Percentiles rank a stretch among this genome's conserved stretches.
Evolutionary conservation across 495 filamentous ascomycete species (phyloP).

Genomic region (Penicillium bialowiezense): DNA sequence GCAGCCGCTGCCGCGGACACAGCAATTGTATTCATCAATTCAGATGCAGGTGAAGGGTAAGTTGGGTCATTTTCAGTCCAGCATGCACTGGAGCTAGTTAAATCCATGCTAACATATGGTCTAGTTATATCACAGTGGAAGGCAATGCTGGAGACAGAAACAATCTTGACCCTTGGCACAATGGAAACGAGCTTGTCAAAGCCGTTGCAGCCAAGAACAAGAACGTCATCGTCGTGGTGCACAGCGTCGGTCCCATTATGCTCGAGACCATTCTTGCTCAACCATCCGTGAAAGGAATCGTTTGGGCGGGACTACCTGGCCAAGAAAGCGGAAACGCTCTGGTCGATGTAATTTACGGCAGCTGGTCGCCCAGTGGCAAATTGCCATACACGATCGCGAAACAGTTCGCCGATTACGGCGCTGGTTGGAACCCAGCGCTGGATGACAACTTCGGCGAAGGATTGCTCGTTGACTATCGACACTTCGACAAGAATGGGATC

Average conservation of each 20-base stretch:
- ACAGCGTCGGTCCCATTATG: conserved; percentile 58
- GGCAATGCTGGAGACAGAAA: conserved; percentile 56
- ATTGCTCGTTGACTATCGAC: conserved; percentile 65
- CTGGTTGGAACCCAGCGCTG: conserved; percentile 48
- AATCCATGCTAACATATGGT: neutral
- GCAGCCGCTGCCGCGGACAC: conserved; percentile 53
- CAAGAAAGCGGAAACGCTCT: conserved; percentile 59
- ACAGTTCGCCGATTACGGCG: conserved; percentile 61
- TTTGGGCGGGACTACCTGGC: conserved; percentile 57
- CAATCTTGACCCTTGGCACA: conserved; percentile 41
- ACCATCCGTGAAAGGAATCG: conserved; percentile 58
- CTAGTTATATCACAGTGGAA: conserved; percentile 60
- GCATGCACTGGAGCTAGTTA: too few relatives aligned
- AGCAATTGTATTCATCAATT: conserved; percentile 65
- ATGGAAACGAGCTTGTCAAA: conserved; percentile 24
- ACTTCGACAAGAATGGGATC: conserved; percentile 61
- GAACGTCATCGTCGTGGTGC: conserved; percentile 79
- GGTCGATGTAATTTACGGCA: conserved; percentile 58
- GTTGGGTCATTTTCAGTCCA: neutral
- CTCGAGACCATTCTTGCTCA: conserved; percentile 44
- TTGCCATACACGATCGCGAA: conserved; percentile 71
- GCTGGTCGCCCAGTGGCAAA: conserved; percentile 57
- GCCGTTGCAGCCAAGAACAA: conserved; percentile 56
- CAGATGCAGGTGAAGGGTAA: conserved; percentile 65
- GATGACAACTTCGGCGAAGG: conserved; percentile 62